These are phyloP conservation scores for Aspergillus incahuasiensis DNA, from an alignment of 495 filamentous ascomycete genomes.

Conservation along the genomic window DNA sequence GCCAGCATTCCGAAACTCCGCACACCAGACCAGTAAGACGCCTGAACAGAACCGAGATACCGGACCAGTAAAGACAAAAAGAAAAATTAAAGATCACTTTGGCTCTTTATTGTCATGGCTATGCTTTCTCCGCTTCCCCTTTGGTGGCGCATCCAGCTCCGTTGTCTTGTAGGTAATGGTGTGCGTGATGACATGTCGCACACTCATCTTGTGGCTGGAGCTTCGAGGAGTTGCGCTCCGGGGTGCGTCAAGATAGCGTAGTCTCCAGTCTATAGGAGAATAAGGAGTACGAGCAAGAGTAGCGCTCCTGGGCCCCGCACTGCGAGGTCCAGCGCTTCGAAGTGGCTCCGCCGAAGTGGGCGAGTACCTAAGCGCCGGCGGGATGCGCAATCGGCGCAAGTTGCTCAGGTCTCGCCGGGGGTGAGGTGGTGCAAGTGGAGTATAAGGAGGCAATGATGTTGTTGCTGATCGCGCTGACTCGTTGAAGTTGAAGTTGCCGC, in stretches of 20 bases:
- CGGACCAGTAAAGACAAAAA: neutral
- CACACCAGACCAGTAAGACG: slow-evolving; percentile 4
- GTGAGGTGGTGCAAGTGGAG: slow-evolving; percentile 22
- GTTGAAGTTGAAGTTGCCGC: slow-evolving; percentile 24
- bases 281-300: slow-evolving; percentile 32
- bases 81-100: slow-evolving; percentile 4
- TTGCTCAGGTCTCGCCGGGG: slow-evolving; percentile 22
- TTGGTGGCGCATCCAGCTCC: slow-evolving; percentile 35
- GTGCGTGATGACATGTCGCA: slow-evolving; percentile 46
- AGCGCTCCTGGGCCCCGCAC: slow-evolving; percentile 20
- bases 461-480: slow-evolving; percentile 25
- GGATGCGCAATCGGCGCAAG: slow-evolving; percentile 40
- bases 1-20: slow-evolving; percentile 10
- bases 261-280: slow-evolving; percentile 36
- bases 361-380: slow-evolving; percentile 23
- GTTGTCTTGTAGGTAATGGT: slow-evolving; percentile 46
- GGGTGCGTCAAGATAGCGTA: slow-evolving; percentile 34
- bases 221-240: slow-evolving; percentile 22
- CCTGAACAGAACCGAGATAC: slow-evolving; percentile 5
- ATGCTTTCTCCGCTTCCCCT: slow-evolving; percentile 38
- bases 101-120: slow-evolving; percentile 10
- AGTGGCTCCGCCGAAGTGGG: slow-evolving; percentile 22
- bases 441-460: slow-evolving; percentile 33
- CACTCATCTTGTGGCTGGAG: slow-evolving; percentile 32
- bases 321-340: neutral